Evolutionary conservation across 768 basidiomycete species (phyloP), one percentile per base, ranked within the genome.

Genomic region (Solioccasus polychromus): DNA sequence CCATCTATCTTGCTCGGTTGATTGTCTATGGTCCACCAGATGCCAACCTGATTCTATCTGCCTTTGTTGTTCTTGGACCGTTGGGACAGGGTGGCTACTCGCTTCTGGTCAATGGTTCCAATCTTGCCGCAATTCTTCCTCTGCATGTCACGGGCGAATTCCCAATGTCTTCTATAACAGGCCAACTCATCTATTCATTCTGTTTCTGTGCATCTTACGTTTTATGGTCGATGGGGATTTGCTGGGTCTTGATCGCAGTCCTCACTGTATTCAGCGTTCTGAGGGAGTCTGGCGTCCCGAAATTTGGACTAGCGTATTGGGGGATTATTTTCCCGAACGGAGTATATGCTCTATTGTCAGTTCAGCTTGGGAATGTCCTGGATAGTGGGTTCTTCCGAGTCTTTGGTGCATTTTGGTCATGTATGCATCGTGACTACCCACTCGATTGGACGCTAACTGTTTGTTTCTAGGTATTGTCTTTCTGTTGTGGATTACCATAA

Each of bases 271-370:
- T 61, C 43, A 61, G 57, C 28, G 65, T 68, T 17, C 11, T 63
- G 15, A 63, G 48, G 44, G 50, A 61, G 34, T 53, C 67, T n/a
- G 52, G 55, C n/a, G 45, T 11, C 14, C 57, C 78, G 5, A 66
- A 67, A 0, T 79, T 80, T 50, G 63, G 69, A 7, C 51, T 80
- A 46, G 67, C 68, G 0, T 78, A 75, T 55, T 80, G 79, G 78
- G 79, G 77, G 5, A 64, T 74, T 15, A 65, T 80, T 50, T 81
- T 80, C 68, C 79, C 79, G 19, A 77, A 74, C 57, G 79, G 70
- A 5, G 76, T 77, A 4, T 79, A 73, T 53, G 70, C 74, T 9
- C 49, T 79, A 12, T 65, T 77, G 20, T 74, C 74, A 1, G 70
- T 79, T 14, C 70, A 78, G 51, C 62, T 83, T 4, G 76, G 74